Evolutionary conservation across 176 grass and related monocot genomes (phyloP), one percentile per base, ranked within the genome.

Genomic region (Triticum monococcum): DNA sequence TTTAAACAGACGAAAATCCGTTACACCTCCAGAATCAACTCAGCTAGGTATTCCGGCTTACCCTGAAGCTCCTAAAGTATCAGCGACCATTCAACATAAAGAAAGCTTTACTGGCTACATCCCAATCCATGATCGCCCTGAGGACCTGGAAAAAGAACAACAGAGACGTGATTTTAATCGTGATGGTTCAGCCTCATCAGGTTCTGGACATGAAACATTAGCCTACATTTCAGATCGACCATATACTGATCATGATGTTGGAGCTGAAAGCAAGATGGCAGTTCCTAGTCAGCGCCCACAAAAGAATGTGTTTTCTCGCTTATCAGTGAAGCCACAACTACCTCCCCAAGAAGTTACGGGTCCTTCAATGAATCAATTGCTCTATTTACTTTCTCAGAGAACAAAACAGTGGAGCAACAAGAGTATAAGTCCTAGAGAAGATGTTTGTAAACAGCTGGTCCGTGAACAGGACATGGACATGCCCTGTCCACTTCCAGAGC

Each of bases 291-390:
- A 63, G 24, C 30, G 30, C 60, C 57, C 18, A 77, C 84, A 23
- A 48, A 85, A 43, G 37, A 88, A 62, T 12, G 90, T 92, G 57
- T 95, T 95, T 82, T 81, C 90, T 67, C 88, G 88, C 37, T 85
- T 95, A 43, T 74, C 87, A 86, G n/a, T 3, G 28, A 90, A 76
- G 2, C 64, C 33, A n/a, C 52, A 88, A 80, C 60, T 28, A 67
- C 32, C 46, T 73, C 24, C 75, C 57, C 12, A 60, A 64, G 78
- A 83, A 41, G 36, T 66, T 81, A 52, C 12, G 5, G 67, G 64
- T 14, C 81, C 93, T 75, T 86, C 81, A 1, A 64, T 82, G 24
- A 88, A 38, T 12, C 85, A 90, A 72, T 35, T 94, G 66, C 45
- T 88, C 72, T 72, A 38, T 68, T 86, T 83, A 79, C 84, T 90